A percentile compares a stretch with the other conserved stretches of the same genome.
phyloP scores from a whole-genome alignment of 2,329 filamentous ascomycete genomes.

The Samsoniella hepiali region DNA sequence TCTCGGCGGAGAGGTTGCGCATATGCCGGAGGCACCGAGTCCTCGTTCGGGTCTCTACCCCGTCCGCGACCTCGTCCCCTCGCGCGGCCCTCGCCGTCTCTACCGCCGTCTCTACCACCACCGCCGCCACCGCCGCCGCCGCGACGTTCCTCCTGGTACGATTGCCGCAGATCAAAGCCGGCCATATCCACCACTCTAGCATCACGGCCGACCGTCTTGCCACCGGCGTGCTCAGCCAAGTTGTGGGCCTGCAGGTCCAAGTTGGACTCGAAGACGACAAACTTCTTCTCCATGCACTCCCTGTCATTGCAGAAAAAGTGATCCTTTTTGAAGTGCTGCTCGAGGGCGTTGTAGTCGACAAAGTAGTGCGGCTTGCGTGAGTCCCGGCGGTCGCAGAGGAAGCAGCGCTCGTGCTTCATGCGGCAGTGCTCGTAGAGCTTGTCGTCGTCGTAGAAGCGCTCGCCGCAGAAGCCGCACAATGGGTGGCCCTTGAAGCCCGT shows the following conservation, averaged over 20 bases:
- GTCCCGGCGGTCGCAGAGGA: constrained; percentile 77
- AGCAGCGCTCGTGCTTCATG: constrained; percentile 90
- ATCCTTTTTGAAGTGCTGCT: constrained; percentile 81
- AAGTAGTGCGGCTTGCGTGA: constrained; percentile 83
- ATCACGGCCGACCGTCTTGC: constrained; percentile 80
- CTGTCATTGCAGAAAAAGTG: constrained; percentile 82
- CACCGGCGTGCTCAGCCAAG: constrained; percentile 76
- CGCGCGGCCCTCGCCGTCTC: constrained; percentile 37
- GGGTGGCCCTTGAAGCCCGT: constrained; percentile 96
- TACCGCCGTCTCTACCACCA: constrained; percentile 25
- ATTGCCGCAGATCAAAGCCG: constrained; percentile 72
- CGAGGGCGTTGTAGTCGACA: constrained; percentile 79
- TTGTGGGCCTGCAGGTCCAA: constrained; percentile 95
- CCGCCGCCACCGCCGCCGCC: constrained; percentile 45
- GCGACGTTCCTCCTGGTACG: constrained; percentile 63
- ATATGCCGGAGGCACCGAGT: constrained; percentile 71
- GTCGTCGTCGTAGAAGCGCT: constrained; percentile 93
- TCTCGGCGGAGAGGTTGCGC: constrained; percentile 79
- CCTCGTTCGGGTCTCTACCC: constrained; percentile 83
- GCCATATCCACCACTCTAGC: constrained; percentile 84
- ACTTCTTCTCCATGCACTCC: constrained; percentile 94
- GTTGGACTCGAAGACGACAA: constrained; percentile 92
- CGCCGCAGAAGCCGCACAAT: constrained; percentile 86
- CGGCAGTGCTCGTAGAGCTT: constrained; percentile 92
- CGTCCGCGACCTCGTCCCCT: constrained; percentile 45